phyloP scores from a whole-genome alignment of 352 stramenopile genomes.

The Phytophthora brassicae region DNA sequence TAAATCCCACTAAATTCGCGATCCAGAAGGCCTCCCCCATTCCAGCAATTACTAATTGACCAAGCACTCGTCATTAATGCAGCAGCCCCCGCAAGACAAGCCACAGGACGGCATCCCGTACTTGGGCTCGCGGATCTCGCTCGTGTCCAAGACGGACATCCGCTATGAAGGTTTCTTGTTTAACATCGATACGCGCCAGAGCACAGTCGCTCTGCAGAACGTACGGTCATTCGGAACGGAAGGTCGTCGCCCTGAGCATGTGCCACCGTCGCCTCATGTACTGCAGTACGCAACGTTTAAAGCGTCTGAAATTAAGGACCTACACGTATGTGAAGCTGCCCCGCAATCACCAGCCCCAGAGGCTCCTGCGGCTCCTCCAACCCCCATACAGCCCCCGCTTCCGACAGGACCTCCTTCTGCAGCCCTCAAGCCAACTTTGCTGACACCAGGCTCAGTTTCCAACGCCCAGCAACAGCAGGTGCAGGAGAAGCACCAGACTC shows the following conservation, averaged over 20 bases:
- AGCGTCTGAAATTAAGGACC: slow-evolving; percentile 82
- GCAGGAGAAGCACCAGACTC: slow-evolving; percentile 22
- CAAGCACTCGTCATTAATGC: slow-evolving; percentile 23
- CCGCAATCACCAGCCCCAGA: slow-evolving; percentile 23
- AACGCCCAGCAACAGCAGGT: slow-evolving; percentile 32
- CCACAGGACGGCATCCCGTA: slow-evolving; percentile 72
- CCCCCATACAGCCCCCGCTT: slow-evolving; percentile 1
- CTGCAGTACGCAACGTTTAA: slow-evolving; percentile 85
- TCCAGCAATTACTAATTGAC: background rate
- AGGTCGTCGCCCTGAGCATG: slow-evolving; percentile 69
- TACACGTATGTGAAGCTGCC: slow-evolving; percentile 79
- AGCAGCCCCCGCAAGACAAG: slow-evolving; percentile 31
- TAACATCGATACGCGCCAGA: slow-evolving; percentile 86
- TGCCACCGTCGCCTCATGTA: slow-evolving; percentile 72
- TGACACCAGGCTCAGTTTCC: slow-evolving; percentile 58
- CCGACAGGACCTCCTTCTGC: slow-evolving; percentile 8
- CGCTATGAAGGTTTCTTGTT: slow-evolving; percentile 86
- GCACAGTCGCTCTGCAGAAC: slow-evolving; percentile 78
- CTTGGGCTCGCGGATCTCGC: slow-evolving; percentile 77
- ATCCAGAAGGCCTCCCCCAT: background rate
- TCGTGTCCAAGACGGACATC: slow-evolving; percentile 89
- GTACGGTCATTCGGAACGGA: slow-evolving; percentile 86
- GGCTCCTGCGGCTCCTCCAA: slow-evolving; percentile 15
- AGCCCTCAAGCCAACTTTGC: slow-evolving; percentile 40
- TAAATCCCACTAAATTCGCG: background rate